Evolutionary conservation across 495 filamentous ascomycete genomes (phyloP).

Genomic region (Hypoxylon cercidicola): DNA sequence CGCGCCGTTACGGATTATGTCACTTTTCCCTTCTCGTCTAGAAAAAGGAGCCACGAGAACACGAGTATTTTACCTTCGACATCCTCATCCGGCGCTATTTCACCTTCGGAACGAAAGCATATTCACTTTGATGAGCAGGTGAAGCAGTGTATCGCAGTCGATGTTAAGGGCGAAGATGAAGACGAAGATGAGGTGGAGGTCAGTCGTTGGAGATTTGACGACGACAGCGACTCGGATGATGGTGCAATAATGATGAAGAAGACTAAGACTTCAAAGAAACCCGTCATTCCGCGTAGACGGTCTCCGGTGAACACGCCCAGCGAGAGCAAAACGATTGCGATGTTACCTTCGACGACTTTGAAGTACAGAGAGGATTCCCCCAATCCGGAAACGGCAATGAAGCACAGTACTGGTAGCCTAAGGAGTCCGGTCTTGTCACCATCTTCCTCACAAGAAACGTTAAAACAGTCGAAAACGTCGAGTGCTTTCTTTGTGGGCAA

Average conservation of each 20-base stretch:
- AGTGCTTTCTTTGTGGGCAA: constrained; percentile 70
- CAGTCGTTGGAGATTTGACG: constrained; percentile 54
- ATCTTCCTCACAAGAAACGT: constrained; percentile 79
- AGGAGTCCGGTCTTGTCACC: constrained; percentile 67
- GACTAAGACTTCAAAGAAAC: constrained; percentile 54
- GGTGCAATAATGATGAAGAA: constrained; percentile 88
- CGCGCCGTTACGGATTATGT: constrained; percentile 75
- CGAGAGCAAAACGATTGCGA: constrained; percentile 92
- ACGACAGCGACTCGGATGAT: constrained; percentile 76
- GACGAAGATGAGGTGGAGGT: constrained; percentile 67
- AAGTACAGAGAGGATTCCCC: constrained; percentile 88
- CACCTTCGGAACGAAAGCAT: constrained; percentile 80
- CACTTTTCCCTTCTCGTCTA: constrained; percentile 65
- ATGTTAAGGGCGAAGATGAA: constrained; percentile 77
- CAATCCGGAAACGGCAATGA: constrained; percentile 68
- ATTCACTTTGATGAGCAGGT: constrained; percentile 98
- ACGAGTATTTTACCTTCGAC: constrained; percentile 67
- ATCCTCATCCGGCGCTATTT: constrained; percentile 70
- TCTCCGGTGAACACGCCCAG: constrained; percentile 59
- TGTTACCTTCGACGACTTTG: constrained; percentile 88
- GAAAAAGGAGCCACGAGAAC: constrained; percentile 64
- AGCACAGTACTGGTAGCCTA: constrained; percentile 58
- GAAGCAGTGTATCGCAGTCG: constrained; percentile 93
- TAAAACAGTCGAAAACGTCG: constrained; percentile 75
- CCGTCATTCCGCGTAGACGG: constrained; percentile 53